Evolutionary conservation across 768 basidiomycete genomes (phyloP), one percentile per base, ranked within the genome.

Genomic region (Leucosporidium creatinivorum): DNA sequence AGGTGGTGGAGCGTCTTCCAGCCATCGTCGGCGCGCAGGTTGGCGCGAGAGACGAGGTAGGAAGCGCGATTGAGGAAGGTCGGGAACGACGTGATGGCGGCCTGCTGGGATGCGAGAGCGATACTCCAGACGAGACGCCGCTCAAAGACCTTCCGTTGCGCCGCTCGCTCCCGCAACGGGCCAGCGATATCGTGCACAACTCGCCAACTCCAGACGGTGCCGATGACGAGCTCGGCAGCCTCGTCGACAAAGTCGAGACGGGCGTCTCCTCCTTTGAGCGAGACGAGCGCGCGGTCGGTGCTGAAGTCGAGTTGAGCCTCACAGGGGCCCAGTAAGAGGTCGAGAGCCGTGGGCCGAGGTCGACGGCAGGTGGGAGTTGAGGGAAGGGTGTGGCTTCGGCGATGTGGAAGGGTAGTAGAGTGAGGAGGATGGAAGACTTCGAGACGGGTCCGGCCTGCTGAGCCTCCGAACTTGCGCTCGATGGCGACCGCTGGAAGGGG

Each of bases 21-120:
- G 1, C 83, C 81, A 0, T 83, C 78, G 69, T 89, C 86, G 30
- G 83, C 83, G 30, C 92, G 87, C 58, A 91, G 76, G 47, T 81
- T 87, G 83, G 12, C 89, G 87, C 13, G 82, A 55, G 81, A 84
- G 30, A 93, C 84, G 44, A 93, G 82, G 75, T 85, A 90, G 3
- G 90, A 91, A 9, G 89, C 88, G 58, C 91, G 89, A 36, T 86
- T 89, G 39, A 88, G 85, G 26, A 91, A 91, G 19, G 90, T 80
- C 12, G 89, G 88, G 75, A 92, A 89, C 4, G 73, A 69, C 23
- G 57, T 44, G 31, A 74, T 64, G 18, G 63, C 47, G n/a, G 65
- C 44, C 7, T 65, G 30, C 23, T 72, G 58, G 12, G 70, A 67
- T 1, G 23, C 48, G 25, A 64, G 54, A 10, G 59, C 56, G 64